phyloP scores from a whole-genome alignment of 1,284 basidiomycete genomes.

The Cutaneotrichosporon mucoides region DNA sequence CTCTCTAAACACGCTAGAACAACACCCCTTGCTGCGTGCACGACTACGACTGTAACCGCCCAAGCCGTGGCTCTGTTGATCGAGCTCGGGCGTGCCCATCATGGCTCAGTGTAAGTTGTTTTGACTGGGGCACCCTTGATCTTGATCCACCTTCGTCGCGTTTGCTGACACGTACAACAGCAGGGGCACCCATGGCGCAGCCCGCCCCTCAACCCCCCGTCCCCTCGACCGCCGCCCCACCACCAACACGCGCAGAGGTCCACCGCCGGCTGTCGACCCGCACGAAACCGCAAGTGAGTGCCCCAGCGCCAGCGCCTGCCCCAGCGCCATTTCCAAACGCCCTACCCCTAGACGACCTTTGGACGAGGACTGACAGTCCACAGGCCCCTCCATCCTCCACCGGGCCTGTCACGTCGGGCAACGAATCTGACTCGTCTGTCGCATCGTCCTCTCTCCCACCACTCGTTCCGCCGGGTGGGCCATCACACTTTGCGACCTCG shows the following conservation, averaged over 20 bases:
- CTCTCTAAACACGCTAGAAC: too few relatives aligned
- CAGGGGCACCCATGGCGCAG: background rate
- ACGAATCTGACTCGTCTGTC: conserved; percentile 75
- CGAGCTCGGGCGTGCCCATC: background rate
- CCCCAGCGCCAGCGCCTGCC: background rate
- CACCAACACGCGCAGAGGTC: background rate
- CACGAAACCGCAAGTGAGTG: conserved; percentile 3
- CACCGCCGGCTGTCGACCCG: conserved; percentile 4
- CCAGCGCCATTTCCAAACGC: background rate
- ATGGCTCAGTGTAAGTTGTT: background rate
- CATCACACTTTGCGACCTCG: conserved; percentile 12
- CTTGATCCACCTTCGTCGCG: background rate
- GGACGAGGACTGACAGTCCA: background rate
- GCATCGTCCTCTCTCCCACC: conserved; percentile 30
- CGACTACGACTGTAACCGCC: too few relatives aligned
- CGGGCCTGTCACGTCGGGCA: conserved; percentile 50
- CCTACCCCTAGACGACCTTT: too few relatives aligned
- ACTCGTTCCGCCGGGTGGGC: conserved; percentile 2
- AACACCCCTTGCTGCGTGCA: too few relatives aligned
- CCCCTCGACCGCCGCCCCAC: background rate
- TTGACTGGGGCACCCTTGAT: background rate
- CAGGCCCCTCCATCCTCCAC: background rate
- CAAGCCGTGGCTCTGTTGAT: too few relatives aligned
- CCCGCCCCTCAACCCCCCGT: background rate
- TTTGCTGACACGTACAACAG: background rate